A percentile compares a stretch with the other conserved stretches of the same genome.
phyloP scores from a whole-genome alignment of 768 basidiomycete genomes.

The Dacryopinax primogenitus region DNA sequence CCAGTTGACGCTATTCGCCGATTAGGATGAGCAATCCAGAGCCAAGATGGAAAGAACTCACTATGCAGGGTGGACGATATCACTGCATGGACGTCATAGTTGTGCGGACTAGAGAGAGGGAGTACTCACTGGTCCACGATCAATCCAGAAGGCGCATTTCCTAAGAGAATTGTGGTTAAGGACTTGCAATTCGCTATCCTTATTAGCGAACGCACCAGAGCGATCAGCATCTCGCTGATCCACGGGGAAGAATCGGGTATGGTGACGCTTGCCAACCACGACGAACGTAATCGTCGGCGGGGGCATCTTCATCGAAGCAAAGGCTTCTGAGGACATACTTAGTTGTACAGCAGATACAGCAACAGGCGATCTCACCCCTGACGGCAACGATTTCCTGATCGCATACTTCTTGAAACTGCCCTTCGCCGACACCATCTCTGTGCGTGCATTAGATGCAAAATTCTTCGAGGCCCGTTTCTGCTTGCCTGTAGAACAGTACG shows the following conservation, averaged over 20 bases:
- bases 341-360: background rate
- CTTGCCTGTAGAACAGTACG: conserved; percentile 57
- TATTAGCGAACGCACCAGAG: background rate
- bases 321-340: conserved; percentile 37
- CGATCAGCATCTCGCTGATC: conserved; percentile 36
- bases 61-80: background rate
- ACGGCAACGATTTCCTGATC: conserved; percentile 40
- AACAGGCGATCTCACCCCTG: conserved; percentile 33
- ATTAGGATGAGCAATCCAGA: background rate
- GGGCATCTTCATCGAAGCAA: conserved; percentile 32
- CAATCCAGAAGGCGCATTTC: background rate
- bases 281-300: conserved; percentile 54
- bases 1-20: background rate
- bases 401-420: conserved; percentile 56
- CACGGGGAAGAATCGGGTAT: conserved; percentile 50
- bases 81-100: background rate
- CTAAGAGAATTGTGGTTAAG: background rate
- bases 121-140: background rate
- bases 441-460: too few relatives aligned
- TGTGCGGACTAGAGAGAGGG: background rate
- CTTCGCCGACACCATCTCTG: conserved; percentile 31
- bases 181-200: background rate
- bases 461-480: too few relatives aligned
- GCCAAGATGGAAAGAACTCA: background rate
- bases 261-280: conserved; percentile 68